A percentile compares a stretch with the other conserved stretches of the same genome.
Evolutionary conservation across 83 land plant species (phyloP).

Genomic region (Picea abies): DNA sequence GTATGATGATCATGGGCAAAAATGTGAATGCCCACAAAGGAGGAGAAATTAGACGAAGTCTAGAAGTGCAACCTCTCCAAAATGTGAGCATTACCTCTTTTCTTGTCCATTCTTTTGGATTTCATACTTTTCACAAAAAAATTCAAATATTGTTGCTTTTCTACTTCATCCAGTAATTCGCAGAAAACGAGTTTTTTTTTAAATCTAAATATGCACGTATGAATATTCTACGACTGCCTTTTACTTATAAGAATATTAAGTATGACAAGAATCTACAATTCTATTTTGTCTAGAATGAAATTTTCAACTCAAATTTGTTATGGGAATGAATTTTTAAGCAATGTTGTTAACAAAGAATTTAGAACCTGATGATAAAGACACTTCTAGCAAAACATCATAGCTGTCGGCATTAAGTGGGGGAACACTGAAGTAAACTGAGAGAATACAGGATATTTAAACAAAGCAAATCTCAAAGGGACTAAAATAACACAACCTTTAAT

Average conservation of each 20-base stretch:
- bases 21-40: background rate
- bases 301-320: background rate
- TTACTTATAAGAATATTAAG: background rate
- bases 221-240: background rate
- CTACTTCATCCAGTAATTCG: background rate
- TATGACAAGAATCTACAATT: background rate
- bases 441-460: no score
- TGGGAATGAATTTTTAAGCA: background rate
- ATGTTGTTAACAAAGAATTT: background rate
- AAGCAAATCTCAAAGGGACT: background rate
- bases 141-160: background rate
- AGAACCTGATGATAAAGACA: background rate
- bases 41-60: background rate
- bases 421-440: background rate
- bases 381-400: background rate
- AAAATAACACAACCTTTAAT: background rate
- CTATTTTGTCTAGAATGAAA: background rate
- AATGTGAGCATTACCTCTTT: background rate
- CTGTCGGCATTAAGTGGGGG: no score
- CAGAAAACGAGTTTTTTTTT: no score
- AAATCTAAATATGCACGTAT: background rate
- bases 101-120: background rate
- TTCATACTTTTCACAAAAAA: background rate
- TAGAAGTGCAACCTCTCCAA: background rate
- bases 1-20: background rate